Evolutionary conservation across 352 stramenopile species (phyloP).

Genomic region (Phytophthora quininea): DNA sequence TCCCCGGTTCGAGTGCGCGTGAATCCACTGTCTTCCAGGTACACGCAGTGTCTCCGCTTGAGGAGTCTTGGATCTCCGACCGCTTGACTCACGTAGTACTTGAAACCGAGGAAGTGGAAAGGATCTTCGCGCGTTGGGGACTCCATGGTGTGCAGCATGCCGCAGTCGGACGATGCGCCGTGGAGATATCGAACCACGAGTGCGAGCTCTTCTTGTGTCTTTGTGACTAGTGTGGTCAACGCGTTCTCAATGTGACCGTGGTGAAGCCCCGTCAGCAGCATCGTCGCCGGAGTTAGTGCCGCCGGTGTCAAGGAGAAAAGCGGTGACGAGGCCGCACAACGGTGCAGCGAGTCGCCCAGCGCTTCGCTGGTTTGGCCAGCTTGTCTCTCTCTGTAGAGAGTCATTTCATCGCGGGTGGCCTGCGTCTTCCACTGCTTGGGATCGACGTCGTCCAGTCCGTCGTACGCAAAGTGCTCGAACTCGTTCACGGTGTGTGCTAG

Average conservation of each 20-base stretch:
- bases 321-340: conserved; percentile 28
- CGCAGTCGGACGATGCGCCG: conserved; percentile 44
- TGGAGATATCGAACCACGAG: conserved; percentile 53
- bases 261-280: conserved; percentile 43
- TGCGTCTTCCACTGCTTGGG: conserved; percentile 47
- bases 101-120: conserved; percentile 58
- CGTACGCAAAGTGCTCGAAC: conserved; percentile 41
- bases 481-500: conserved; percentile 44
- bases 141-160: conserved; percentile 44
- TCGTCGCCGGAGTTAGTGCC: conserved; percentile 29
- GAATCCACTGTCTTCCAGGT: conserved; percentile 51
- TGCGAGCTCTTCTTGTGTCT: conserved; percentile 57
- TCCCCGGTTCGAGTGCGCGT: conserved; percentile 44
- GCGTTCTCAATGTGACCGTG: conserved; percentile 48
- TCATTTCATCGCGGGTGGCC: conserved; percentile 33
- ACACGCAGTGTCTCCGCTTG: conserved; percentile 44
- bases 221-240: conserved; percentile 33
- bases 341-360: conserved; percentile 25
- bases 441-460: conserved; percentile 37
- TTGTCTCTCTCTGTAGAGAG: conserved; percentile 41
- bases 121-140: conserved; percentile 36
- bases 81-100: conserved; percentile 50
- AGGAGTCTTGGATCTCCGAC: conserved; percentile 26
- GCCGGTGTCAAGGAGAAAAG: conserved; percentile 45
- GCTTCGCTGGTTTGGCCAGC: conserved; percentile 24